Evolutionary conservation across 495 filamentous ascomycete genomes (phyloP), one percentile per base, ranked within the genome.

Genomic region (Hamigera avellanea): DNA sequence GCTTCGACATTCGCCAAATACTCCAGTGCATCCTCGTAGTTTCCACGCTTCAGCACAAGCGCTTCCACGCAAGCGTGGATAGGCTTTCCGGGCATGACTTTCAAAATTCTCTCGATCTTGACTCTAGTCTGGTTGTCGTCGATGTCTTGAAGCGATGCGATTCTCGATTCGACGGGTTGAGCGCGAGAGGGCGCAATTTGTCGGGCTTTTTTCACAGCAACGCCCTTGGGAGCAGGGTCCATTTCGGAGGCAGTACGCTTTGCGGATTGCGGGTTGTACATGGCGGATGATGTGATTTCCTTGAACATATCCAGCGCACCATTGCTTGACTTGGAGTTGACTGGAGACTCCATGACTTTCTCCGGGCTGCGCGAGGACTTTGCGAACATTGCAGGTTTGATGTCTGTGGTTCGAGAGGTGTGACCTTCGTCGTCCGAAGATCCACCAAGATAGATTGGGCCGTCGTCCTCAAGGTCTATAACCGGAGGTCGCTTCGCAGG

Each of bases 371-470:
- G 57, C 21, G 53, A 44, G 3, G 49, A 42, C 28, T 57, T 57
- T 17, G 54, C 55, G 43, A 86, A 84, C 27, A 64, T 76, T 0
- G 80, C 72, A 7, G 84, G 83, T 35, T 75, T 76, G 44, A 93
- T 86, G 37, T 84, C 79, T 2, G 73, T 72, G 25, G 57, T 67
- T 8, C 52, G 50, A n/a, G 40, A 16, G 1, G 33, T 39, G 19
- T 46, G 29, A 26, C 43, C 53, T 18, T 79, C 75, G 14, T 76
- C 71, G 21, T 73, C 72, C 7, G 74, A 78, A 14, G 75, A 77
- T 2, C 55, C 69, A 14, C 66, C 72, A 38, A 62, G 59, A 46
- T 72, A 78, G 21, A 59, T 66, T 6, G 76, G 71, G 6, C 66
- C 73, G 31, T 80, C 76, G 41, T 74, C 68, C 31, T 73, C 71